Evolutionary conservation across 208 protist genomes (phyloP), one percentile per base, ranked within the genome.

Genomic region (Blechomonas ayalai): DNA sequence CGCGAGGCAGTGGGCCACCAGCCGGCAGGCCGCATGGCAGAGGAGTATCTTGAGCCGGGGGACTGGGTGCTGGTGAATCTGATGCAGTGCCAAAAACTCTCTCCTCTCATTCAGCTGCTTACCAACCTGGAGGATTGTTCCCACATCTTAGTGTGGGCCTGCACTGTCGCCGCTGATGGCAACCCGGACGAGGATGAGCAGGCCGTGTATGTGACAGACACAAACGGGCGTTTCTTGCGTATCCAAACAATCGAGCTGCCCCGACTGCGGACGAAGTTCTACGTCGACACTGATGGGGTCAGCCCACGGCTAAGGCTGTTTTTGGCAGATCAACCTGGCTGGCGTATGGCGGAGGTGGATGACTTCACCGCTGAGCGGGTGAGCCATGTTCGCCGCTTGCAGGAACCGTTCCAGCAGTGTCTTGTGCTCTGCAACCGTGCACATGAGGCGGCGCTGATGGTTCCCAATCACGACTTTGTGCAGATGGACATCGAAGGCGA

Each of bases 131-230:
- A 96, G 39, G 79, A 95, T 48, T 71, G 75, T 27, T 88, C 83
- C 10, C 84, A 96, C 59, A 80, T 95, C 28, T 49, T 95, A 10
- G 73, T 81, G 0, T 96, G 91, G 91, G 82, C n/a, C n/a, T n/a
- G n/a, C n/a, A n/a, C n/a, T n/a, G n/a, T n/a, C n/a, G 47, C 19
- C 48, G 58, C 25, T 32, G 41, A 25, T 44, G 36, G 22, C 28
- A 40, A 53, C 41, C 16, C n/a, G 4, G 43, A 16, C 18, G 37
- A 62, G 2, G 23, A 41, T 12, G 36, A 16, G 1, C n/a, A 35
- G 0, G 24, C 24, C 16, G 25, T n/a, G 16, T 24, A 0, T 6
- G 24, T n/a, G 53, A 50, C 32, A 13, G 23, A 57, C 33, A 63
- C 35, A n/a, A 34, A 4, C 27, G 28, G 31, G 38, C 22, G 44